Base-by-base conservation (phyloP, 108 stramenopile genomes). In the Licmophora abbreviata region DNA sequence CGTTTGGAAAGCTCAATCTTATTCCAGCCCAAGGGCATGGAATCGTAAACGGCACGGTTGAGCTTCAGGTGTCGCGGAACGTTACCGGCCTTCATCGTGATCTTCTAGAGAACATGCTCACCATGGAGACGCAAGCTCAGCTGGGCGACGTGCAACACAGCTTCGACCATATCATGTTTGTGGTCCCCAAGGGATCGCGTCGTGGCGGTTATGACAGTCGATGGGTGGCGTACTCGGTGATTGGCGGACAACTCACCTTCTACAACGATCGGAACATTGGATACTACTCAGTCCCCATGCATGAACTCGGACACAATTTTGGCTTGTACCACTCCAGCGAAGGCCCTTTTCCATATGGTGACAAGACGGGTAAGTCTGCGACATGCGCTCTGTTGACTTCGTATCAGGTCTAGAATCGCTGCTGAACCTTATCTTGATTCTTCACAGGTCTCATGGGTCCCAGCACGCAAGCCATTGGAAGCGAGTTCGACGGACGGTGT, bases 201-300 rank as follows among this genome's bases (percentile, higher is more conserved):
- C 11, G 45, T 1, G 10, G 11, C 12, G n/a, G n/a, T n/a, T n/a
- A n/a, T n/a, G n/a, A n/a, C n/a, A n/a, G n/a, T n/a, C n/a, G n/a
- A n/a, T 51, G 61, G 54, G 37, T 58, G 21, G 63, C 48, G 25
- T 64, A 50, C 24, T 56, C 56, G 4, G 49, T 38, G 29, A 29
- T 58, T 18, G 50, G 50, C 8, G 22, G 34, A 0, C 36, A 48
- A 17, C 18, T 50, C n/a, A 29, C 22, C 10, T 40, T 58, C 12
- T 64, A 64, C 48, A 58, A 41, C 23, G 43, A 68, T 56, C 12
- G 42, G 20, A 49, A 51, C 55, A 59, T 58, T 30, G 45, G 45
- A 42, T 68, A 68, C 35, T 18, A 20, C 7, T 48, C 54, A 20
- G 29, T 29, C 8, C 57, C 48, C n/a, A 49, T 58, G 34, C 59